phyloP scores from a whole-genome alignment of 2,329 filamentous ascomycete genomes.

The Hymenoscyphus scutula region DNA sequence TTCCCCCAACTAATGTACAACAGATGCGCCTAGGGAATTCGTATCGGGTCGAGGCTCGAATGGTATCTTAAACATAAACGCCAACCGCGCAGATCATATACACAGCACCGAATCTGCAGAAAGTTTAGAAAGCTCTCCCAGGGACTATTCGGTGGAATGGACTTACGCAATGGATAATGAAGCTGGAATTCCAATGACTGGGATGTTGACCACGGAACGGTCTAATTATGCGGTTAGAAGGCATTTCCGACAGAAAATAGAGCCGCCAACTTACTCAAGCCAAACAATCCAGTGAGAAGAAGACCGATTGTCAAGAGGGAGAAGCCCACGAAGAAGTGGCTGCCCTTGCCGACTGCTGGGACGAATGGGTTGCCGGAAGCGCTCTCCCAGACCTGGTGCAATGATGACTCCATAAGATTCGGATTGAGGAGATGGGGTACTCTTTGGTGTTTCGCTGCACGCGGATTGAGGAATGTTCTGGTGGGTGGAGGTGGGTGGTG shows the following conservation, averaged over 20 bases:
- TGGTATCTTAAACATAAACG: constrained; percentile 75
- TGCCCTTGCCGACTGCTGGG: constrained; percentile 75
- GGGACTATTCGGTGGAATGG: constrained; percentile 5
- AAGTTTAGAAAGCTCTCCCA: constrained; percentile 19
- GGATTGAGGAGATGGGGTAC: constrained; percentile 4
- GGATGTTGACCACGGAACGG: constrained; percentile 74
- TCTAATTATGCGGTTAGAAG: constrained; percentile 51
- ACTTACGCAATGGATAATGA: constrained; percentile 87
- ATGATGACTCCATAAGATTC: constrained; percentile 72
- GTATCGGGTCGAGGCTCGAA: constrained; percentile 21
- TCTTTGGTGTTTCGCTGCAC: neutral
- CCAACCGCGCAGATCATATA: constrained; percentile 99
- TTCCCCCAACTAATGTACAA: constrained; percentile 36
- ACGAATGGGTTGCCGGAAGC: constrained; percentile 82
- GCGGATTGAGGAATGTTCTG: constrained; percentile 1
- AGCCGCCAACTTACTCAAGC: constrained; percentile 66
- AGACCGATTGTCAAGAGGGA: constrained; percentile 70
- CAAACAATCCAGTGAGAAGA: constrained; percentile 73
- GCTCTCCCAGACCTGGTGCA: constrained; percentile 91
- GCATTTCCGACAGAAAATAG: neutral
- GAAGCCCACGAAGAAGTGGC: constrained; percentile 81
- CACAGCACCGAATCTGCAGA: constrained; percentile 78
- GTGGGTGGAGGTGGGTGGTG: neutral
- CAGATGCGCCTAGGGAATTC: constrained; percentile 29
- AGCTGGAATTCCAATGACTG: constrained; percentile 78